Percentiles rank a stretch among this genome's conserved stretches.
Conservation (phyloP, 805 yeast genomes). For the Brettanomyces nanus region DNA sequence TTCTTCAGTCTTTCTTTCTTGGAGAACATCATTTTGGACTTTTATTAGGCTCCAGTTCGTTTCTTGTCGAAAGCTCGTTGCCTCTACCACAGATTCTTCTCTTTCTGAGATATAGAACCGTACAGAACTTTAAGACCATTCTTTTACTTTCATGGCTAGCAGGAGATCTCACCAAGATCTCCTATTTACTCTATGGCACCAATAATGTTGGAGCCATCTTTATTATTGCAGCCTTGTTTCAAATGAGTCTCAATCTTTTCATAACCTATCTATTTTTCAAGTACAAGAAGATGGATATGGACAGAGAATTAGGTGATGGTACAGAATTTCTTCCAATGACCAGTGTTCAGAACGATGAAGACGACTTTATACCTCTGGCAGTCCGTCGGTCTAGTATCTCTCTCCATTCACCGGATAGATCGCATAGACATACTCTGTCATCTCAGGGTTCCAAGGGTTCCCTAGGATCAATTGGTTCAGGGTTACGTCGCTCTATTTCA, state of each 20-base stretch:
- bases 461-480: too few species aligned
- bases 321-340: constrained; percentile 1
- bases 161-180: constrained; percentile 75
- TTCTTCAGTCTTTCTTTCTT: constrained; percentile 17
- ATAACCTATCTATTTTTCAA: constrained; percentile 68
- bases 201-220: constrained; percentile 57
- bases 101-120: constrained; percentile 54
- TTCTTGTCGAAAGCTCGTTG: constrained; percentile 62
- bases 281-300: constrained; percentile 33
- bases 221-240: constrained; percentile 66
- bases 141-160: constrained; percentile 78
- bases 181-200: constrained; percentile 71
- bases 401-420: too few species aligned
- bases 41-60: constrained; percentile 26
- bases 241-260: constrained; percentile 64
- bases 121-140: constrained; percentile 72
- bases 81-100: constrained; percentile 77
- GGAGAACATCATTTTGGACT: constrained; percentile 23
- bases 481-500: too few species aligned
- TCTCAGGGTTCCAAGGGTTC: too few species aligned
- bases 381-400: too few species aligned
- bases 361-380: too few species aligned
- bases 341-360: too few species aligned
- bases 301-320: constrained; percentile 2
- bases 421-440: too few species aligned